phyloP scores from a whole-genome alignment of 176 grass and related monocot genomes.

The Oryza rufipogon region DNA sequence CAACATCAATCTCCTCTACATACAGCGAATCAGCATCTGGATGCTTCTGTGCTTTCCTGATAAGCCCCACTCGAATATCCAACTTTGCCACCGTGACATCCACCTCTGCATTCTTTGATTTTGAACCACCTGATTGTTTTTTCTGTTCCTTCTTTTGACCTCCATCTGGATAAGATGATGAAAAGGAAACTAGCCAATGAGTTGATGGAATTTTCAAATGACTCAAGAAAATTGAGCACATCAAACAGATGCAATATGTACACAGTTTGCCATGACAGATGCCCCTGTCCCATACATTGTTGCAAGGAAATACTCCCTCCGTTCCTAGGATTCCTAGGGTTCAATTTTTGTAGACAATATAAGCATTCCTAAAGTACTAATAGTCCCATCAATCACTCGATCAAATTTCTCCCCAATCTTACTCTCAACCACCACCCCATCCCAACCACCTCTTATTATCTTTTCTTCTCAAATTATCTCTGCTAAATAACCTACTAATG shows the following conservation, averaged over 20 bases:
- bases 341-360: no score
- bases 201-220: conserved; percentile 6
- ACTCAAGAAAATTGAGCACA: neutral
- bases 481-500: no score
- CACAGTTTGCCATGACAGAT: neutral
- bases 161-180: conserved; percentile 45
- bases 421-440: no score
- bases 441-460: no score
- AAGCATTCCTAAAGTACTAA: no score
- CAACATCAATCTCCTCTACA: conserved; percentile 94
- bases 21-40: conserved; percentile 96
- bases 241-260: neutral
- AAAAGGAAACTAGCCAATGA: conserved; percentile 17
- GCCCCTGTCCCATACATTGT: neutral
- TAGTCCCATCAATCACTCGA: no score
- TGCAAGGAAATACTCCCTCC: neutral
- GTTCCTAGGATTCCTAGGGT: no score
- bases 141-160: conserved; percentile 70
- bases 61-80: conserved; percentile 86
- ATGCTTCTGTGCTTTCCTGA: conserved; percentile 89
- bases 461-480: no score
- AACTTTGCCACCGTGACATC: conserved; percentile 71
- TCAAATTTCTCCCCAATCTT: no score
- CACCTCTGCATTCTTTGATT: conserved; percentile 69
- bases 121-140: conserved; percentile 57